phyloP scores from a whole-genome alignment of 495 filamentous ascomycete species.

The Tuber umbilicatum region DNA sequence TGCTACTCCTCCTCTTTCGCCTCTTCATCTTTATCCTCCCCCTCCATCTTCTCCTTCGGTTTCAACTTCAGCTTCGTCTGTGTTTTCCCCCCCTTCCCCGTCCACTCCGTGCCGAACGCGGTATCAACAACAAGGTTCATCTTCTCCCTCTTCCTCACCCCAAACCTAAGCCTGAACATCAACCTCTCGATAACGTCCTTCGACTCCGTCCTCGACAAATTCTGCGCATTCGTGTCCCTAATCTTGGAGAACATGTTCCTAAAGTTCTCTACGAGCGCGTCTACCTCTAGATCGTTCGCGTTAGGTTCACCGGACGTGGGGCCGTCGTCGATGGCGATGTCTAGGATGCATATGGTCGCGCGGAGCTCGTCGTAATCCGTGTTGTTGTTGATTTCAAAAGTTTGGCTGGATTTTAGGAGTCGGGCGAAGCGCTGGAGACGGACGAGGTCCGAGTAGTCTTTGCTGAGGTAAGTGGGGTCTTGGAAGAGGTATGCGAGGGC shows the following conservation, averaged over 20 bases:
- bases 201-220: constrained; percentile 63
- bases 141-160: constrained; percentile 51
- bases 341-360: constrained; percentile 59
- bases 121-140: constrained; percentile 45
- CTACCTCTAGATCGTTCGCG: constrained; percentile 63
- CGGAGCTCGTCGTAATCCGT: constrained; percentile 64
- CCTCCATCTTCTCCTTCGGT: neutral
- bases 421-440: constrained; percentile 50
- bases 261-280: constrained; percentile 56
- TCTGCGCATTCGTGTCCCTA: constrained; percentile 63
- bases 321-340: constrained; percentile 66
- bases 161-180: constrained; percentile 61
- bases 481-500: constrained; percentile 64
- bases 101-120: constrained; percentile 25
- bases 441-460: constrained; percentile 47
- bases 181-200: constrained; percentile 67
- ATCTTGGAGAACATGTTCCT: constrained; percentile 65
- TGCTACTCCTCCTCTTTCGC: neutral
- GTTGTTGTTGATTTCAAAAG: constrained; percentile 48
- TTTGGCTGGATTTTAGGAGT: constrained; percentile 48
- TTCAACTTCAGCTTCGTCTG: constrained; percentile 20
- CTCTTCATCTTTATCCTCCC: neutral
- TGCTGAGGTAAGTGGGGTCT: constrained; percentile 47
- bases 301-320: constrained; percentile 34
- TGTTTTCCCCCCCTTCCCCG: constrained; percentile 21